These are phyloP conservation scores for Melocanna baccifera DNA, from an alignment of 176 grass and related monocot genomes.

Conservation along the genomic window DNA sequence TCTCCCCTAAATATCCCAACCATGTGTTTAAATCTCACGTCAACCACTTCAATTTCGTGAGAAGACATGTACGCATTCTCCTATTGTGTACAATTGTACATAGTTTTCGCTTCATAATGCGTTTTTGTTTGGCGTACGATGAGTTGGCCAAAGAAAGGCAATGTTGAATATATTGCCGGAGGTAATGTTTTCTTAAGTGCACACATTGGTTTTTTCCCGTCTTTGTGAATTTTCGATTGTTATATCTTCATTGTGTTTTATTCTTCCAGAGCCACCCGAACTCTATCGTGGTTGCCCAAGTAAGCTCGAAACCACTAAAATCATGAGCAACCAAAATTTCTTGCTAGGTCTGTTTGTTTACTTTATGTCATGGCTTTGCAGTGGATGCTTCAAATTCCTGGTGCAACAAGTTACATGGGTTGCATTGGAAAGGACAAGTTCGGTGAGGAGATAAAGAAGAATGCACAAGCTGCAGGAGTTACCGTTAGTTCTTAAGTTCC, in stretches of 20 bases:
- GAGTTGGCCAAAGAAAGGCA: slow-evolving; percentile 78
- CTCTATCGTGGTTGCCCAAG: slow-evolving; percentile 95
- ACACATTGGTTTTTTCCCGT: background rate
- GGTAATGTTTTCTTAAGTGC: slow-evolving; percentile 44
- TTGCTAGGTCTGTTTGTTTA: no score
- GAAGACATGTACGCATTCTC: background rate
- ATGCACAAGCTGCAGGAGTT: no score
- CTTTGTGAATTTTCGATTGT: slow-evolving; percentile 6
- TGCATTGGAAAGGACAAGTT: no score
- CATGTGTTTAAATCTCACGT: background rate
- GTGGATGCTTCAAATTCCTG: no score
- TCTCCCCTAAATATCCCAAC: background rate
- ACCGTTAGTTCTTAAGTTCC: no score
- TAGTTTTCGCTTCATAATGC: background rate
- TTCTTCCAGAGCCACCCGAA: slow-evolving; percentile 81
- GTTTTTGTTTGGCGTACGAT: slow-evolving; percentile 43
- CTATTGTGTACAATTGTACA: no score
- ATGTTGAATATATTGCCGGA: slow-evolving; percentile 95
- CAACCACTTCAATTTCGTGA: background rate
- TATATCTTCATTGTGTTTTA: slow-evolving; percentile 20
- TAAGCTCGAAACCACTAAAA: slow-evolving; percentile 35
- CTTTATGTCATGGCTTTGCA: no score
- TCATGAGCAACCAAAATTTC: slow-evolving; percentile 12
- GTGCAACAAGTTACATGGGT: no score
- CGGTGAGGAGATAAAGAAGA: no score